Base-by-base conservation (phyloP, 2,329 filamentous ascomycete genomes). In the Amauroascus verrucosus region DNA sequence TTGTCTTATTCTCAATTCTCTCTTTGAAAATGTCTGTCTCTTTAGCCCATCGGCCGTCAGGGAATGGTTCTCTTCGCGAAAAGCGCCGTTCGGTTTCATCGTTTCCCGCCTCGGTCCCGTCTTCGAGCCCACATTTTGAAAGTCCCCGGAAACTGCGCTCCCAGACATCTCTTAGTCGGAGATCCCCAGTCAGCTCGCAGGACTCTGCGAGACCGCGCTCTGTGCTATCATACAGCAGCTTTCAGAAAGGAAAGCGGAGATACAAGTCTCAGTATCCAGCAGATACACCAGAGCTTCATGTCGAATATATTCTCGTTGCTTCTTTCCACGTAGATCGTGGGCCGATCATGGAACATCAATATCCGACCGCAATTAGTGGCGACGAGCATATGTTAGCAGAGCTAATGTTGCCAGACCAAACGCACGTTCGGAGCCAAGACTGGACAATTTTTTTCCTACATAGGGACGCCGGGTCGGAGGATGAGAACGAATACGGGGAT, bases 361-460 rank as follows among this genome's bases (percentile, higher is more conserved):
- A 91, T 66, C 93, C 93, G 0, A 84, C 88, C 40, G 84, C 91
- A 48, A 97, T 98, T 58, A 96, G 89, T 48, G 91, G 93, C 30
- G 91, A 98, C 67, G 93, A 98, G 73, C 86, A 95, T 64, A 97
- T 97, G 90, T 73, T 98, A 65, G 93, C 93, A 6, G 93, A 98
- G 74, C 80, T 98, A 64, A 98, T 98, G 93, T 75, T 98, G 67
- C 93, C 93, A 0, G 93, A 98, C 70, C 91, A 97, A 70, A 89
- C 91, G 20, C 93, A 98, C 71, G 83, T 93, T 57, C 82, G 93
- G 37, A 91, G 86, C 64, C 90, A 97, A 71, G 93, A 98, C 68
- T 98, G 93, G 93, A 98, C 93, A 40, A 95, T 97, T 53, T 98
- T 98, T 74, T 98, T 98, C 67, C 69, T 98, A 54, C 93, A 98